Evolutionary conservation across 768 basidiomycete genomes (phyloP), one percentile per base, ranked within the genome.

Genomic region (Suillus subalutaceus): DNA sequence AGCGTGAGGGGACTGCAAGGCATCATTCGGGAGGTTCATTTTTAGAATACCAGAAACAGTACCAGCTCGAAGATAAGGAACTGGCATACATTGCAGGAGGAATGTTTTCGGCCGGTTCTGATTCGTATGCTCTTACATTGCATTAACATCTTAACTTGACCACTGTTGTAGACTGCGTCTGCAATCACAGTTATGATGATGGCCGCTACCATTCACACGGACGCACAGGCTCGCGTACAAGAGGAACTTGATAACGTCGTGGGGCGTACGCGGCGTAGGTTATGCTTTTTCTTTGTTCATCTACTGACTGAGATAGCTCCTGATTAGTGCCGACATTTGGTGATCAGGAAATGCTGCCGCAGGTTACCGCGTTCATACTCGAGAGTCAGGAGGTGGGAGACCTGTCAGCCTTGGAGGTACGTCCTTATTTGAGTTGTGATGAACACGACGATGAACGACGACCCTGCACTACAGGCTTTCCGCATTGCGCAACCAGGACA

Each of bases 401-500:
- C 79, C 80, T 7, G 74, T 80, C 13, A 74, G 60, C 9, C 55
- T 75, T 4, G 71, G 72, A 66, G 79, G 78, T 70, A 32, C 56
- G 67, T 66, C n/a, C 56, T 38, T 23, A 37, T 18, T 23, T 26
- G n/a, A 15, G 23, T n/a, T 44, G 16, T 10, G 15, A 41, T 48
- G 56, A n/a, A 30, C 7, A 12, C 26, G 7, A 40, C 26, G 18
- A 40, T 44, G 62, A 26, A 65, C 35, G 12, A 35, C 8, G 6
- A 32, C 16, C 7, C 46, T 37, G 57, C 81, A 6, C 77, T 80
- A 52, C 7, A 72, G 88, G 89, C 1, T 85, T 90, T 63, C 80
- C 86, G 0, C 89, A 91, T 67, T 82, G 84, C 56, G 83, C 88
- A 0, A 90, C 85, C 0, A 83, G 57, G 88, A 90, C 62, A 80